phyloP scores from a whole-genome alignment of 192 early-diverging fungal genomes.

The Powellomyces hirtus region DNA sequence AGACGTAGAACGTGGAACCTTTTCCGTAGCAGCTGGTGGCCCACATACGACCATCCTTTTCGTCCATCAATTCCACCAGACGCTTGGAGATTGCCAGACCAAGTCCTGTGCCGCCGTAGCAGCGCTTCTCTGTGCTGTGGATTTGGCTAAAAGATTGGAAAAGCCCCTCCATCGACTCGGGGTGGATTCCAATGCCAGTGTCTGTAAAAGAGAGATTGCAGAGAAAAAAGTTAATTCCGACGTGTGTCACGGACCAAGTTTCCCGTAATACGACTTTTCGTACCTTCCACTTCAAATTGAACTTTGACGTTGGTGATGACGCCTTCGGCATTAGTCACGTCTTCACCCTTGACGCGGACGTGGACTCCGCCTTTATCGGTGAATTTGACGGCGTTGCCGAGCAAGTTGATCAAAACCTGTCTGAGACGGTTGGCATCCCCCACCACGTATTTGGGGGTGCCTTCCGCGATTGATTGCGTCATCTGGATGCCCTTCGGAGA shows the following conservation, averaged over 20 bases:
- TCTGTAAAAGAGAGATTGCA: too few relatives aligned
- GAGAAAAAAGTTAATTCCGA: too few relatives aligned
- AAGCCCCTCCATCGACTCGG: conserved; percentile 50
- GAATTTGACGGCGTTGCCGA: conserved; percentile 59
- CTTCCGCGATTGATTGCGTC: background rate
- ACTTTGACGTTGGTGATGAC: background rate
- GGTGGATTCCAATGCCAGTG: conserved; percentile 64
- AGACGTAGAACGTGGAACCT: conserved; percentile 73
- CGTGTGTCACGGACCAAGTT: background rate
- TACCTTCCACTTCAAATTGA: background rate
- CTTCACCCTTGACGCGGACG: conserved; percentile 25
- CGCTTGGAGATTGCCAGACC: conserved; percentile 67
- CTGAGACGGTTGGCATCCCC: conserved; percentile 55
- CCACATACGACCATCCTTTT: conserved; percentile 59
- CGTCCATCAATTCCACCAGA: conserved; percentile 64
- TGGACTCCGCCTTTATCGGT: conserved; percentile 42
- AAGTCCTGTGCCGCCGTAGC: conserved; percentile 49
- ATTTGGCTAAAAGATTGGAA: conserved; percentile 68
- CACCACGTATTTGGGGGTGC: conserved; percentile 28
- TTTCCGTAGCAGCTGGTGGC: conserved; percentile 50
- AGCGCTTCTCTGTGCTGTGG: conserved; percentile 35
- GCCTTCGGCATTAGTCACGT: conserved; percentile 24
- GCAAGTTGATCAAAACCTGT: conserved; percentile 52
- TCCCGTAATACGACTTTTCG: too few relatives aligned
- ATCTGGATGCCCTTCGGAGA: conserved; percentile 17